Base-by-base conservation (phyloP, 768 basidiomycete genomes). In the Thelephora aurantiotincta region DNA sequence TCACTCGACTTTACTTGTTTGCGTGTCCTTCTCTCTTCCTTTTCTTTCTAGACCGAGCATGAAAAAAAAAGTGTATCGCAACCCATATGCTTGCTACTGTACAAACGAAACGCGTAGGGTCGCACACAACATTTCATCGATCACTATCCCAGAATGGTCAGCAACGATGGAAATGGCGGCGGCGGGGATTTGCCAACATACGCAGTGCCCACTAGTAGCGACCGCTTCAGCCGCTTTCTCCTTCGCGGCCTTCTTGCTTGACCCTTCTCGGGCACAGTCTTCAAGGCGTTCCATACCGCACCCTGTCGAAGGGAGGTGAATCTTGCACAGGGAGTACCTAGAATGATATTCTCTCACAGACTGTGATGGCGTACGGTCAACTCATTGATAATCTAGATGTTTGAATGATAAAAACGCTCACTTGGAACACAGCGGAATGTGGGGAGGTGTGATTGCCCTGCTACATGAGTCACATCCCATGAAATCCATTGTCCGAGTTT, bases 181-280 rank as follows among this genome's bases (percentile, higher is more conserved):
- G n/a, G n/a, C n/a, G 26, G 26, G 26, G 9, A 30, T 30, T 4
- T 30, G 26, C 9, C 26, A 9, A 30, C 26, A 30, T 23, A 57
- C 58, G 41, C 57, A 60, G 34, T 53, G 57, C 2, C 57, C 56
- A 43, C 57, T 57, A 5, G 41, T 36, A 2, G 57, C 59, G 53
- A 60, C 56, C 14, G 43, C 14, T 34, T 22, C 23, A 2, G 59
- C 57, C 1, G 59, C 50, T 7, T 30, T 46, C 42, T 60, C 57
- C 33, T 53, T 58, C 0, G 59, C 59, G 0, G 48, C 52, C 49
- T 60, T 55, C 49, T 60, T 60, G 0, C 48, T 48, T 0, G 26
- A 35, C 1, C 57, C 59, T 1, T 5, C 3, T 4, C 45, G 45
- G 1, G 49, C 50, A 46, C 50, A 58, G 0, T 47, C 50, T 11